These are phyloP conservation scores for Raphanus raphanistrum DNA, from an alignment of 345 rosid species.

Conservation along the genomic window DNA sequence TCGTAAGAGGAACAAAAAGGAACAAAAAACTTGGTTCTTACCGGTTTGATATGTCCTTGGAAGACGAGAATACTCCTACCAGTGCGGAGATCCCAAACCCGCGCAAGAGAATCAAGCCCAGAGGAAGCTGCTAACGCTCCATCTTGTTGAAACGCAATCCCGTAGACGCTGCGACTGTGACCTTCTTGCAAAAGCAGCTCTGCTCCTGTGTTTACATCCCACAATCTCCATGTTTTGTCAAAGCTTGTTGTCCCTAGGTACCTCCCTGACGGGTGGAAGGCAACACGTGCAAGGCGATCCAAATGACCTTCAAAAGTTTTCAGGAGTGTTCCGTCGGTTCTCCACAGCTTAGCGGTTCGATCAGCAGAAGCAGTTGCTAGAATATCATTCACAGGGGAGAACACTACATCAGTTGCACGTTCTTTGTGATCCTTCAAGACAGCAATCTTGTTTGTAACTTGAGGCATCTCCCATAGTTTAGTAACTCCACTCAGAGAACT, in stretches of 20 bases:
- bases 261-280: conserved; percentile 93
- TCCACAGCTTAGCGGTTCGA: conserved; percentile 92
- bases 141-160: conserved; percentile 88
- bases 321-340: conserved; percentile 72
- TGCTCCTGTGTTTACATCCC: conserved; percentile 79
- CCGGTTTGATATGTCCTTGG: conserved; percentile 96
- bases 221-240: conserved; percentile 97
- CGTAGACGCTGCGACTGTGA: conserved; percentile 88
- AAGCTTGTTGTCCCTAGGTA: conserved; percentile 92
- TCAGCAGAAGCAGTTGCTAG: conserved; percentile 98
- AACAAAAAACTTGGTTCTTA: conserved; percentile 34
- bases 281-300: conserved; percentile 89
- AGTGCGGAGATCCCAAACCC: conserved; percentile 98
- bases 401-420: conserved; percentile 88
- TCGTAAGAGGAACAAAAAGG: background rate
- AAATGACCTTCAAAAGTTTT: conserved; percentile 82
- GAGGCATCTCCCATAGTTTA: conserved; percentile 86
- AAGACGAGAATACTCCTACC: conserved; percentile 85
- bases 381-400: conserved; percentile 68
- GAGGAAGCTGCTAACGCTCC: conserved; percentile 92
- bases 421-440: conserved; percentile 84
- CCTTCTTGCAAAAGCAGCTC: conserved; percentile 98
- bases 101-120: conserved; percentile 85
- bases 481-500: conserved; percentile 90
- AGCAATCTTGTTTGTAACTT: conserved; percentile 54